phyloP scores from a whole-genome alignment of 768 basidiomycete genomes.

The Collybiopsis confluens region DNA sequence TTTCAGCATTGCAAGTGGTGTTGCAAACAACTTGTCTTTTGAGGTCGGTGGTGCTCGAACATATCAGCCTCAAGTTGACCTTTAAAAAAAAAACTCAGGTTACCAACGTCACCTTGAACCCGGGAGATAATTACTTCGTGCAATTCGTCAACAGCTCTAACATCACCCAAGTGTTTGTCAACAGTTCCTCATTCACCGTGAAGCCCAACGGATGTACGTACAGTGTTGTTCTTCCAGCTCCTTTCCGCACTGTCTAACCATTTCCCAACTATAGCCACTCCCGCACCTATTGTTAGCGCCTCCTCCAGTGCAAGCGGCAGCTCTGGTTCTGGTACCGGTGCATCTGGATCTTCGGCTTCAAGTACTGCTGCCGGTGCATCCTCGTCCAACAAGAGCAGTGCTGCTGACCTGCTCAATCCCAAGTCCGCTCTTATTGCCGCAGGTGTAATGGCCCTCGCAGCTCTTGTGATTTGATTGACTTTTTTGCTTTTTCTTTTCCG shows the following conservation, averaged over 20 bases:
- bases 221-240: background rate
- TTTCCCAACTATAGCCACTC: background rate
- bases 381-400: background rate
- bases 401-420: background rate
- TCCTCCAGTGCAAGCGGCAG: background rate
- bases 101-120: slow-evolving; percentile 1
- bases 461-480: background rate
- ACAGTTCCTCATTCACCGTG: background rate
- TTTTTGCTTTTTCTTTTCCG: background rate
- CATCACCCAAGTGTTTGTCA: background rate
- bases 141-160: slow-evolving; percentile 4
- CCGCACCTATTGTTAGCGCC: background rate
- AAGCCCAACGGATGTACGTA: background rate
- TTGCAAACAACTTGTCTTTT: slow-evolving; percentile 3
- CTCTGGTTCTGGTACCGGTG: slow-evolving; percentile 1
- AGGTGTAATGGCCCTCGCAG: background rate
- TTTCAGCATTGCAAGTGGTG: background rate
- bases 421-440: background rate
- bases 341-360: slow-evolving; percentile 4
- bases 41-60: no score
- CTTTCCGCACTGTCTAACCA: background rate
- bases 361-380: background rate
- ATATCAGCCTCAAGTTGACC: no score
- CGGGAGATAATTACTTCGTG: background rate
- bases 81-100: background rate